Evolutionary conservation across 192 early-diverging fungal genomes (phyloP).

Genomic region (Spizellomyces punctatus): DNA sequence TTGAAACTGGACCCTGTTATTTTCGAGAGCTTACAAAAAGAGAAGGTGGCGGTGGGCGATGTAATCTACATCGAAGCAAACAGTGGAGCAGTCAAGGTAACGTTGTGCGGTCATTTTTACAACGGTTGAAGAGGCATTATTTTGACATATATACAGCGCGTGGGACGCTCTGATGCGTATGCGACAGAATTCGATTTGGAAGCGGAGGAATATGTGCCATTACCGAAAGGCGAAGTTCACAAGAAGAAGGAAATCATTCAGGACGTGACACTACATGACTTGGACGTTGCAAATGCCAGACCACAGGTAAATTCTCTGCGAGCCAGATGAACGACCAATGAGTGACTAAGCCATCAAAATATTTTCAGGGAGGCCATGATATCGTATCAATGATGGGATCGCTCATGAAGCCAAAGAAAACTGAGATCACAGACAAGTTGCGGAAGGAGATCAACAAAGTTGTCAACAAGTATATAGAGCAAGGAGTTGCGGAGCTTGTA

Average conservation of each 20-base stretch:
- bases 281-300: conserved; percentile 95
- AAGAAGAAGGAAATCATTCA: conserved; percentile 99
- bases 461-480: conserved; percentile 98
- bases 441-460: conserved; percentile 98
- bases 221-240: conserved; percentile 98
- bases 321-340: no score
- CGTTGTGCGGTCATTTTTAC: not conserved
- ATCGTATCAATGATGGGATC: conserved; percentile 99
- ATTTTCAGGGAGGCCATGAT: conserved; percentile 84
- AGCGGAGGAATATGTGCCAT: conserved; percentile 95
- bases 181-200: conserved; percentile 99
- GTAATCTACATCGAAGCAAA: conserved; percentile 98
- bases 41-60: conserved; percentile 94
- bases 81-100: conserved; percentile 94
- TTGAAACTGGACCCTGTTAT: conserved; percentile 96
- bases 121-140: not conserved
- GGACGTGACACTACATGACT: conserved; percentile 96
- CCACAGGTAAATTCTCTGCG: conserved; percentile 62
- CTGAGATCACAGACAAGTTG: conserved; percentile 98
- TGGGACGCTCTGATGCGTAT: conserved; percentile 96
- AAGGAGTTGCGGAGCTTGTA: conserved; percentile 95
- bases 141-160: conserved; percentile 57
- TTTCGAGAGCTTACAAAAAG: conserved; percentile 95
- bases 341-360: not conserved
- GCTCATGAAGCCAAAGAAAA: conserved; percentile 98